Percentiles rank a stretch among this genome's conserved stretches.
phyloP scores from a whole-genome alignment of 805 yeast species.

The Geotrichum ghanense region DNA sequence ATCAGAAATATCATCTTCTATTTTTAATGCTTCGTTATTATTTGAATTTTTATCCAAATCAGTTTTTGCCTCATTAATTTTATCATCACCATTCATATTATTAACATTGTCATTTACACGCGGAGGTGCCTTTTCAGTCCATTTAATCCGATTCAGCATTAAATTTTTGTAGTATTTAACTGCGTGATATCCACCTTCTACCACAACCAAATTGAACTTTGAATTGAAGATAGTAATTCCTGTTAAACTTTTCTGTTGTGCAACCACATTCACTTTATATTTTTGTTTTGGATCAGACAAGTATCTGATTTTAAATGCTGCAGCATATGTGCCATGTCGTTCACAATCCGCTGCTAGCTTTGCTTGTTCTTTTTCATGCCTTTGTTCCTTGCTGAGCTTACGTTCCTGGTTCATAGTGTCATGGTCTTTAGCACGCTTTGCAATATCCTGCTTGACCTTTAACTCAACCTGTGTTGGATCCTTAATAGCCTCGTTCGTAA shows the following conservation, averaged over 20 bases:
- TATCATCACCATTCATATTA: conserved; percentile 9
- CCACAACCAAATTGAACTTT: conserved; percentile 46
- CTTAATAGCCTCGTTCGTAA: conserved; percentile 71
- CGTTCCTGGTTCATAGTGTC: conserved; percentile 48
- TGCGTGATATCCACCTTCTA: conserved; percentile 61
- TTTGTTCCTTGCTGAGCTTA: conserved; percentile 47
- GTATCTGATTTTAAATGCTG: conserved; percentile 46
- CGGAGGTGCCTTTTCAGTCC: conserved; percentile 45
- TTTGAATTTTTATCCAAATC: conserved; percentile 32
- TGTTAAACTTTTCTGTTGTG: conserved; percentile 52
- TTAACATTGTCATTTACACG: conserved; percentile 14
- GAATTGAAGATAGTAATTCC: conserved; percentile 39
- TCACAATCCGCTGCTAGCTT: conserved; percentile 39
- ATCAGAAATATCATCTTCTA: conserved; percentile 27
- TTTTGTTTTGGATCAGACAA: conserved; percentile 54
- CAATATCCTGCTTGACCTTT: conserved; percentile 57
- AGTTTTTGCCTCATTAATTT: conserved; percentile 29
- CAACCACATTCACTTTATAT: conserved; percentile 70
- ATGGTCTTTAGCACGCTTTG: conserved; percentile 49
- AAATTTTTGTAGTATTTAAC: conserved; percentile 53
- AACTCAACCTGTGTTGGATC: conserved; percentile 85
- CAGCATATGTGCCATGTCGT: conserved; percentile 39
- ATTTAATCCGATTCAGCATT: conserved; percentile 49
- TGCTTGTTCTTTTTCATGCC: conserved; percentile 35
- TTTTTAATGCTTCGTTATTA: conserved; percentile 5